Evolutionary conservation across 1,284 basidiomycete species (phyloP).

Genomic region (Rhizoctonia solani): DNA sequence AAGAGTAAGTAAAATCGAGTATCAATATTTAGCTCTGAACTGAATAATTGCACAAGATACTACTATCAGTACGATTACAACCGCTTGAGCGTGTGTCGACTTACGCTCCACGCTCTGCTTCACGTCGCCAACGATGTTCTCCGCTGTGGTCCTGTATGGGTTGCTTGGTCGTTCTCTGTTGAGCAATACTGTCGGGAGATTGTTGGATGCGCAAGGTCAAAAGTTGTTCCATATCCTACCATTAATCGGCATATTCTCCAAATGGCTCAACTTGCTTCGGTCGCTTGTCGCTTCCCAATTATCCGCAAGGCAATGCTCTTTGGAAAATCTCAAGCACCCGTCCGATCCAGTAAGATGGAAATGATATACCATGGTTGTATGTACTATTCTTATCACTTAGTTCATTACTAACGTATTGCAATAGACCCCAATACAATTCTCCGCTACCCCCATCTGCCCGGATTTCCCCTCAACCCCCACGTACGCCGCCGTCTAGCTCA

Average conservation of each 20-base stretch:
- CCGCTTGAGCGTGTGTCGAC: background rate
- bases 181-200: constrained; percentile 12
- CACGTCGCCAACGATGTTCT: too few relatives aligned
- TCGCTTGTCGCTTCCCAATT: background rate
- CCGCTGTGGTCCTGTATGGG: too few relatives aligned
- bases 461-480: background rate
- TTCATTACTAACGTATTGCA: background rate
- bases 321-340: constrained; percentile 2
- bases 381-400: background rate
- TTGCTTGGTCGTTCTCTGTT: constrained; percentile 8
- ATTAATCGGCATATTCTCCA: constrained; percentile 2
- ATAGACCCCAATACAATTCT: constrained; percentile 7
- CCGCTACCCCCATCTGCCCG: background rate
- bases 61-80: background rate
- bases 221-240: background rate
- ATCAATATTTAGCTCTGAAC: background rate
- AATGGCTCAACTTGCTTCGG: background rate
- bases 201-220: background rate
- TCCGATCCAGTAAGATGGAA: background rate
- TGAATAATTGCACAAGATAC: background rate
- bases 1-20: constrained; percentile 1
- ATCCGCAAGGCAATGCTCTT: constrained; percentile 1
- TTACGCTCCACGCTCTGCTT: too few relatives aligned
- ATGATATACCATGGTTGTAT: background rate
- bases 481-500: background rate